Evolutionary conservation across 108 stramenopile species (phyloP), one percentile per base, ranked within the genome.

Genomic region (Nannochloropsis oceanica): DNA sequence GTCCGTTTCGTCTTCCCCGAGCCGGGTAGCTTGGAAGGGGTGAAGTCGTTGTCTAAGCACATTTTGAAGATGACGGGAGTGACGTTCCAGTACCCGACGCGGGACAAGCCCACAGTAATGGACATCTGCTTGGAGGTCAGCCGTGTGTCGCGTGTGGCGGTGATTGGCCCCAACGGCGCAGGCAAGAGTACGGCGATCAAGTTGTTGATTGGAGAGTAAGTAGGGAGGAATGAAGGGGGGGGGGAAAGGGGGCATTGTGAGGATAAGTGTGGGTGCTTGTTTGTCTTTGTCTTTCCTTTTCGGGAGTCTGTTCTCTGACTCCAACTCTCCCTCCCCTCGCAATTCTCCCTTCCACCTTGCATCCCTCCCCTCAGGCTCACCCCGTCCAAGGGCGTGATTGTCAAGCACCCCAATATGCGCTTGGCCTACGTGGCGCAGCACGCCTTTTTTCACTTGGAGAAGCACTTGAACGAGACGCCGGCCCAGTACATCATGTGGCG

Each of bases 381-480:
- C 34, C 79, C 13, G 14, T 25, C 24, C 26, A n/a, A 86, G 13
- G 92, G 93, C 89, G 91, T 93, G 43, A 92, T 95, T 84, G 95
- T 92, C 90, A 91, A 94, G 34, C 97, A 98, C 84, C 94, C 92
- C 83, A 97, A 97, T 85, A 92, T 97, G 82, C 93, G 96, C 80
- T 90, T 96, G 81, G 97, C 97, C 24, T 98, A 98, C 88, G 96
- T 98, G 43, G 95, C 95, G 12, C 97, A 98, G 93, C 97, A 98
- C 87, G 93, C 95, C 73, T 96, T 98, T 86, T 93, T 93, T 84
- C 97, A 98, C 92, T 94, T 98, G 20, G 97, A 98, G 90, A 89
- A 94, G 87, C 97, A 98, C 89, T 92, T 96, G 85, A 94, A 96
- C 27, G 90, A 94, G 43, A 91, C 91, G 83, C 97, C 97, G n/a